Conservation (phyloP, 495 filamentous ascomycete species). For the Daldinia grandis region DNA sequence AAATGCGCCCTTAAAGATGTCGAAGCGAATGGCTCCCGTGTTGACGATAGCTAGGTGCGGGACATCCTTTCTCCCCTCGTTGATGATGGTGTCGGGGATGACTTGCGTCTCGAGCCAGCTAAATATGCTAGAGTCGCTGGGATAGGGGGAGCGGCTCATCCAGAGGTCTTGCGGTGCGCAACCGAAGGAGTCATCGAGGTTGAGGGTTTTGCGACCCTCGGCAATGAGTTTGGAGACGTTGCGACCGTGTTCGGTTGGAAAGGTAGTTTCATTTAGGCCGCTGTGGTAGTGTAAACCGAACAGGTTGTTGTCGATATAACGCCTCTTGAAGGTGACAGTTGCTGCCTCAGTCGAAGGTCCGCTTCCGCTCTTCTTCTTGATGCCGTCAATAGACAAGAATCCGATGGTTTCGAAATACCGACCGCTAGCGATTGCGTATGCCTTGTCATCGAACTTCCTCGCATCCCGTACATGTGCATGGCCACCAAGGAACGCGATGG, state of each 20-base stretch:
- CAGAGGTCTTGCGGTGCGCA: conserved; percentile 85
- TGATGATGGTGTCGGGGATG: conserved; percentile 67
- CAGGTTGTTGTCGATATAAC: conserved; percentile 96
- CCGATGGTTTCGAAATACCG: conserved; percentile 98
- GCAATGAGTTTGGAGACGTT: conserved; percentile 78
- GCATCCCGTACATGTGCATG: conserved; percentile 92
- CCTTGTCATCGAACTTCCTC: conserved; percentile 78
- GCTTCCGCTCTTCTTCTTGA: conserved; percentile 52
- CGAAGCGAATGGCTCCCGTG: conserved; percentile 90
- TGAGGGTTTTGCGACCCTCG: conserved; percentile 70
- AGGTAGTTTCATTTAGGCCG: conserved; percentile 70
- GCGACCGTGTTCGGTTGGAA: conserved; percentile 78
- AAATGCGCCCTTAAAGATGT: conserved; percentile 91
- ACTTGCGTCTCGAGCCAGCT: conserved; percentile 80
- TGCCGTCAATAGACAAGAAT: conserved; percentile 86
- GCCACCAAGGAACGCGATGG: conserved; percentile 93
- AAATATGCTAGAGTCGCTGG: conserved; percentile 74
- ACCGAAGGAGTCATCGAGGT: conserved; percentile 77
- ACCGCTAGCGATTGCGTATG: conserved; percentile 87
- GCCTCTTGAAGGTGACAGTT: conserved; percentile 69
- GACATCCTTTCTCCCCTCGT: conserved; percentile 45
- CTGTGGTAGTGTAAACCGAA: conserved; percentile 86
- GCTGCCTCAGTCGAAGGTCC: conserved; percentile 39
- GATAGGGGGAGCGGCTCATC: conserved; percentile 79
- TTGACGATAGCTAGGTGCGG: conserved; percentile 81